Base-by-base conservation (phyloP, 192 early-diverging fungal species). In the Phlyctochytrium arcticum region DNA sequence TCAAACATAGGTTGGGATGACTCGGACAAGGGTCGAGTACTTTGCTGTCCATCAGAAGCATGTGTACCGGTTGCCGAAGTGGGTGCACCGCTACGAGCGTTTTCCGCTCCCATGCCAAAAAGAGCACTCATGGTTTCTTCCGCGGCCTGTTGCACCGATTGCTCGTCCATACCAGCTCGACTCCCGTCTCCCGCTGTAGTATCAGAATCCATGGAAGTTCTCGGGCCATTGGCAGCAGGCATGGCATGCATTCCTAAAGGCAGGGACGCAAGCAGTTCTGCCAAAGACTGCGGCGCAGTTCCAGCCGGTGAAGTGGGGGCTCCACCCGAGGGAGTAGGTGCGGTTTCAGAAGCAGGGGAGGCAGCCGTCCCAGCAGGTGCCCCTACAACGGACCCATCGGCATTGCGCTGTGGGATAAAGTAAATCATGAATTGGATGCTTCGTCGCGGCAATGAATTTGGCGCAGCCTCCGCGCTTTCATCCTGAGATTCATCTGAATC, bases 361-460 rank as follows among this genome's bases (percentile, higher is more conserved):
- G 26, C 50, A 12, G 50, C 50, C 10, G 50, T 51, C n/a, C 50
- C 50, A 51, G 50, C 26, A 3, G 50, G 10, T 27, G 50, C 50
- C n/a, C n/a, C n/a, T n/a, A n/a, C n/a, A n/a, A n/a, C n/a, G 24
- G 12, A 12, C 1, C 30, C 50, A 19, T 17, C 29, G 19, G 23
- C 15, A 19, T 15, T 21, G 3, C 24, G 24, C 4, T 30, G 17
- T 5, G 64, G 64, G 2, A 66, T 55, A 51, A 66, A 66, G 31
- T 66, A 66, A 3, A 66, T 66, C 64, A 66, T 66, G 26, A 66
- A 66, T 6, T 34, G 21, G 5, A 66, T 55, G 29, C 54, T 57
- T 44, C 64, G 19, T 19, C 64, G 17, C 12, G 39, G 39, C 15
- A n/a, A 12, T 19, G 12, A 19, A 44, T 19, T 19, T 2, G 39